Evolutionary conservation across 139 green algal genomes (phyloP).

Genomic region (Coelastrella sp.): DNA sequence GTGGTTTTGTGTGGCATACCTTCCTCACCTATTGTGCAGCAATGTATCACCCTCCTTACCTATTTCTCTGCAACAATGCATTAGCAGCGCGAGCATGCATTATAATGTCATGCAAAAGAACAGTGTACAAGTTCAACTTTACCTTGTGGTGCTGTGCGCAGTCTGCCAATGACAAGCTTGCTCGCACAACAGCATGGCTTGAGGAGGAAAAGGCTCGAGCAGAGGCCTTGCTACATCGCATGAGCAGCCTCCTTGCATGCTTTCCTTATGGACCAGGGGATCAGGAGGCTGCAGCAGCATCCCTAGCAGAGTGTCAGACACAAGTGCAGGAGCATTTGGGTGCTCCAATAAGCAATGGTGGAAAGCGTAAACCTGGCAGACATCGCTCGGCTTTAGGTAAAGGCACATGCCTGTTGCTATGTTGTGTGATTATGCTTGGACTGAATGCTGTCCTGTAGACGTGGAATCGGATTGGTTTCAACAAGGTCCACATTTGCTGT

Average conservation of each 20-base stretch:
- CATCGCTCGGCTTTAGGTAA: not conserved
- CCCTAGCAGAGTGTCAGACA: not conserved
- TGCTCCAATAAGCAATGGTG: not conserved
- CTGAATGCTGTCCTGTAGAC: no score
- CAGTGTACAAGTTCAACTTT: no score
- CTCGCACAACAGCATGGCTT: conserved; percentile 50
- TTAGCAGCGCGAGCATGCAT: no score
- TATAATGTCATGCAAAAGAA: not conserved
- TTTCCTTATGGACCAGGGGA: conserved; percentile 25
- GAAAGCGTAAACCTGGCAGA: not conserved
- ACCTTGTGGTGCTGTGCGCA: not conserved
- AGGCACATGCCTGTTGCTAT: not conserved
- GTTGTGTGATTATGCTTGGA: not conserved
- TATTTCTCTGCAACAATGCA: no score
- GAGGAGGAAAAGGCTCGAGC: conserved; percentile 56
- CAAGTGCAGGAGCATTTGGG: not conserved
- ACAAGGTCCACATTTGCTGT: no score
- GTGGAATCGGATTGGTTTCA: no score
- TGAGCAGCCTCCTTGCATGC: conserved; percentile 55
- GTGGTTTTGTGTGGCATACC: no score
- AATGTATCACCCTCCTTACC: no score
- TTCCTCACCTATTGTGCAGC: no score
- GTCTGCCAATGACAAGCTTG: conserved; percentile 51
- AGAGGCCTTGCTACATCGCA: conserved; percentile 67
- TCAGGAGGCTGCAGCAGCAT: not conserved